phyloP scores from a whole-genome alignment of 768 basidiomycete genomes.

The Tubosaeta sp. region DNA sequence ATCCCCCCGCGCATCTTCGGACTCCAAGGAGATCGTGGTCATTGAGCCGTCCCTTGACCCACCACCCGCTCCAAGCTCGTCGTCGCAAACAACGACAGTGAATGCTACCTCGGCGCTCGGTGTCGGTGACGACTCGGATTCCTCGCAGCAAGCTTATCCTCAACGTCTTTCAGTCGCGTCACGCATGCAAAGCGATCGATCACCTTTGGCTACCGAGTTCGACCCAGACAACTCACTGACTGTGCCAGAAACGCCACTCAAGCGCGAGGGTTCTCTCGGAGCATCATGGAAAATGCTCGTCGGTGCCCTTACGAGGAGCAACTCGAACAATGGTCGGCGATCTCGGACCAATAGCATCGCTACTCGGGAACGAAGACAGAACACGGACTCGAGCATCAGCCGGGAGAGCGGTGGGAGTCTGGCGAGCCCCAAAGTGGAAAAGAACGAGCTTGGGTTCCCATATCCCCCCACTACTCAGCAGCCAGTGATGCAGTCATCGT shows the following conservation, averaged over 20 bases:
- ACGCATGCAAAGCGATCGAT: slow-evolving; percentile 57
- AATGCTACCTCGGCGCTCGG: slow-evolving; percentile 38
- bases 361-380: slow-evolving; percentile 60
- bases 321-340: slow-evolving; percentile 65
- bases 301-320: slow-evolving; percentile 59
- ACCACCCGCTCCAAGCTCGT: slow-evolving; percentile 40
- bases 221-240: slow-evolving; percentile 44
- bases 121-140: slow-evolving; percentile 45
- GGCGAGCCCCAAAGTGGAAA: slow-evolving; percentile 58
- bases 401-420: slow-evolving; percentile 74
- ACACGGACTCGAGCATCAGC: slow-evolving; percentile 69
- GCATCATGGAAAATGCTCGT: slow-evolving; percentile 70
- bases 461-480: slow-evolving; percentile 48
- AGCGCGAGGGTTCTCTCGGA: slow-evolving; percentile 54
- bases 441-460: slow-evolving; percentile 36
- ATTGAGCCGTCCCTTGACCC: slow-evolving; percentile 56
- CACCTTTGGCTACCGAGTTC: slow-evolving; percentile 48
- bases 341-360: slow-evolving; percentile 76
- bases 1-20: slow-evolving; percentile 53
- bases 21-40: slow-evolving; percentile 58
- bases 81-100: slow-evolving; percentile 43
- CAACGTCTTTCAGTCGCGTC: slow-evolving; percentile 59
- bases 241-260: slow-evolving; percentile 44
- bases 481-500: slow-evolving; percentile 55
- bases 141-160: slow-evolving; percentile 51